Evolutionary conservation across 305 asterid genomes (phyloP).

Genomic region (Nicotiana rustica): DNA sequence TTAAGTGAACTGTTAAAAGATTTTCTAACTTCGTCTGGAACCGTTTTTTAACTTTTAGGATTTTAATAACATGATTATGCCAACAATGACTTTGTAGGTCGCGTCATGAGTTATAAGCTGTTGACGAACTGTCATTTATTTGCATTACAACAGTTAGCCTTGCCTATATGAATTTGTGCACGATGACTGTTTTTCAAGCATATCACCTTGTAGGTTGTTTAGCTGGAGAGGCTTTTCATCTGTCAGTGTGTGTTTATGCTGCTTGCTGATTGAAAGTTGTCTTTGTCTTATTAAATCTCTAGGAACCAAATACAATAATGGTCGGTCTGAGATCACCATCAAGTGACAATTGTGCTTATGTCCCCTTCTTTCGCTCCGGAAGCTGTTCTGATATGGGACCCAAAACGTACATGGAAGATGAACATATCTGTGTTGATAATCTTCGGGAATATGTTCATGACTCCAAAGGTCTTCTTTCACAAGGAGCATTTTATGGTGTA

Average conservation of each 20-base stretch:
- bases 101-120: not conserved
- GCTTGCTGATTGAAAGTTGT: conserved; percentile 26
- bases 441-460: conserved; percentile 67
- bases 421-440: conserved; percentile 78
- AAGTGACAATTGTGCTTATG: conserved; percentile 60
- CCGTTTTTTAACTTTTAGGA: not conserved
- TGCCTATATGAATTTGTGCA: not conserved
- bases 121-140: conserved; percentile 10
- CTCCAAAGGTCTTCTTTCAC: conserved; percentile 52
- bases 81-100: not conserved
- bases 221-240: conserved; percentile 30
- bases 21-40: not conserved
- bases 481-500: conserved; percentile 96
- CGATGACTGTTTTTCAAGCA: not conserved
- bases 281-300: conserved; percentile 35
- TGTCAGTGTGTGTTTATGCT: not conserved
- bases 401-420: conserved; percentile 93
- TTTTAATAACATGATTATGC: not conserved
- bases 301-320: conserved; percentile 54
- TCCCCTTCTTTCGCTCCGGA: conserved; percentile 83
- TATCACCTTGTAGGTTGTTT: not conserved
- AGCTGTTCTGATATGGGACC: conserved; percentile 95
- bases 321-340: conserved; percentile 53
- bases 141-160: not conserved
- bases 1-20: not conserved